Percentiles rank a stretch among this genome's conserved stretches.
These are phyloP conservation scores for Dictyostelium capitatum DNA, from an alignment of 78 protist species.

Conservation along the genomic window DNA sequence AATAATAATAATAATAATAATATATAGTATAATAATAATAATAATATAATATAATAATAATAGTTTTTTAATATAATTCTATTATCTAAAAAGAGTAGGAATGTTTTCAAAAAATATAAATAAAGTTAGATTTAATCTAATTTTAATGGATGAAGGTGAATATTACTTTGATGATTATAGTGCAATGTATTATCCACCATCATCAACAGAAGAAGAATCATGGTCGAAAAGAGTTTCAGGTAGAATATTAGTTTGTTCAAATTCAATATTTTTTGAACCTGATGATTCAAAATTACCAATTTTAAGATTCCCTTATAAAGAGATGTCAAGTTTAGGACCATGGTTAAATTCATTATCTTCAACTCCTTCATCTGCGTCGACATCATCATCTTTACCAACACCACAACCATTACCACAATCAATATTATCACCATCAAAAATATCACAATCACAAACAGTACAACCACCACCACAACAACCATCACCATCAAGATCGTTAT, in stretches of 20 bases:
- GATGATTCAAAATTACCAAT: constrained; percentile 78
- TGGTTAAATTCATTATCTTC: constrained; percentile 18
- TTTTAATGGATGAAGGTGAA: constrained; percentile 87
- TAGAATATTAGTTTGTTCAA: constrained; percentile 81
- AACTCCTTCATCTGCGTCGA: background rate
- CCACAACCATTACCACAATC: constrained; percentile 24
- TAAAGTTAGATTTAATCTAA: constrained; percentile 70
- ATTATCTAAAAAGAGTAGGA: too few species aligned
- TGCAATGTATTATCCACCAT: constrained; percentile 76
- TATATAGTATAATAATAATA: too few species aligned
- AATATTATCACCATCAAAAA: background rate
- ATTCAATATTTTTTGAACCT: constrained; percentile 86
- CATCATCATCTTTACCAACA: background rate
- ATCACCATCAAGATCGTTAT: background rate
- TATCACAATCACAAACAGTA: background rate
- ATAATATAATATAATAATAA: too few species aligned
- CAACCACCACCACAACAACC: background rate
- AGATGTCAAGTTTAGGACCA: constrained; percentile 11
- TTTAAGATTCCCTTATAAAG: constrained; percentile 68
- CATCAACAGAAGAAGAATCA: constrained; percentile 54
- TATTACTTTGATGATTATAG: constrained; percentile 85
- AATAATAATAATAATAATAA: too few species aligned
- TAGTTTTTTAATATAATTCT: too few species aligned
- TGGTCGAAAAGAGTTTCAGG: constrained; percentile 64
- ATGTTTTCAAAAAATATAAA: constrained; percentile 53